These are phyloP conservation scores for Monilinia fructigena DNA, from an alignment of 2,329 filamentous ascomycete genomes.

Conservation along the genomic window DNA sequence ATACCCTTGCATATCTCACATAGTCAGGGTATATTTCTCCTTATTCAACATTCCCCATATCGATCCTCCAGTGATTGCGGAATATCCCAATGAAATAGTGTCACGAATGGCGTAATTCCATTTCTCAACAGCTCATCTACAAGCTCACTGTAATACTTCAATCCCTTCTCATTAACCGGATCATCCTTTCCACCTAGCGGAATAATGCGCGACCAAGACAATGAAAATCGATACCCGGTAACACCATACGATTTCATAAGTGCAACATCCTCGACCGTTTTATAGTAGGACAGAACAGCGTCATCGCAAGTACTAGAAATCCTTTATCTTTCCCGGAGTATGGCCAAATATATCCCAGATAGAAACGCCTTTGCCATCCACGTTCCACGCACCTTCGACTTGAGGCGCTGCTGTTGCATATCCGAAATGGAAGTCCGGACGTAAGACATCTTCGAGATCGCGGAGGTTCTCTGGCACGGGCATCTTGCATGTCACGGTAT, in stretches of 20 bases:
- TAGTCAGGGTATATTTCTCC: conserved; percentile 78
- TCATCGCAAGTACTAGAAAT: conserved; percentile 70
- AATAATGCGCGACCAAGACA: conserved; percentile 81
- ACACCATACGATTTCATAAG: conserved; percentile 72
- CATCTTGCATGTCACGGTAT: not conserved
- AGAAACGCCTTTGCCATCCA: conserved; percentile 73
- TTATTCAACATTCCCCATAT: conserved; percentile 79
- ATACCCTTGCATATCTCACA: conserved; percentile 71
- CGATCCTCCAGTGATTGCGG: conserved; percentile 75
- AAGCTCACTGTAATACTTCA: conserved; percentile 74
- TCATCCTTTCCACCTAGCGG: conserved; percentile 77
- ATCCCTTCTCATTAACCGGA: conserved; percentile 72
- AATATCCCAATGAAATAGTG: conserved; percentile 83
- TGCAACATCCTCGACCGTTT: conserved; percentile 69
- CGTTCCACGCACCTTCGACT: conserved; percentile 71
- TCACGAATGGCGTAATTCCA: conserved; percentile 76
- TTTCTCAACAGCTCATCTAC: conserved; percentile 73
- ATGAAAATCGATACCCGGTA: conserved; percentile 75
- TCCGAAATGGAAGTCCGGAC: conserved; percentile 70
- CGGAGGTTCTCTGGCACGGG: conserved; percentile 16
- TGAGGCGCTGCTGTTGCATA: conserved; percentile 82
- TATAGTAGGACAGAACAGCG: conserved; percentile 83
- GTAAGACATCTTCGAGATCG: conserved; percentile 53
- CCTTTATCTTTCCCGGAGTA: conserved; percentile 76
- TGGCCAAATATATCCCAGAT: conserved; percentile 86